Conservation (phyloP, 306 rosid species). For the Ochetophila trinervis region DNA sequence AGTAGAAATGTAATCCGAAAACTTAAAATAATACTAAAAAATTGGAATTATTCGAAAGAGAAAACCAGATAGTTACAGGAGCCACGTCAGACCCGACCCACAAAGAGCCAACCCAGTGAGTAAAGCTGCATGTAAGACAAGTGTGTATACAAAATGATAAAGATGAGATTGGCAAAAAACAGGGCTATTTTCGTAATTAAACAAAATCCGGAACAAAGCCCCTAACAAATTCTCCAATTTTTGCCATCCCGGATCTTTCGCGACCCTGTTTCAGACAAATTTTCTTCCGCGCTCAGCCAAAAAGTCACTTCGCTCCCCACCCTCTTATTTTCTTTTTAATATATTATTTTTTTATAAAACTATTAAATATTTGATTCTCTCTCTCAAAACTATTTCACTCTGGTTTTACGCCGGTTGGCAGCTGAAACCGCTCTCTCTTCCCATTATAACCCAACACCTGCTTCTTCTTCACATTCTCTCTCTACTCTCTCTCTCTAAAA, state of each 20-base stretch:
- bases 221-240: constrained; percentile 47
- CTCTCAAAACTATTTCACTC: constrained; percentile 10
- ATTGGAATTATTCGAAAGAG: background rate
- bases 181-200: constrained; percentile 30
- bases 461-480: background rate
- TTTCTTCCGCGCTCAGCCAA: constrained; percentile 61
- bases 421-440: constrained; percentile 12
- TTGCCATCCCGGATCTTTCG: constrained; percentile 77
- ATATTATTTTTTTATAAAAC: background rate
- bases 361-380: too few relatives aligned
- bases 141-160: constrained; percentile 42
- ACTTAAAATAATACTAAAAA: background rate
- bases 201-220: constrained; percentile 18
- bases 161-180: background rate
- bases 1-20: too few relatives aligned
- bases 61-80: background rate
- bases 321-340: background rate
- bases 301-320: constrained; percentile 40
- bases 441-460: background rate
- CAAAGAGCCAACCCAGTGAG: background rate
- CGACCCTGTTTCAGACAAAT: constrained; percentile 74
- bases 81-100: constrained; percentile 18
- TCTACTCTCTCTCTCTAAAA: too few relatives aligned
- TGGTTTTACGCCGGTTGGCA: constrained; percentile 12
- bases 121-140: constrained; percentile 80